phyloP scores from a whole-genome alignment of 306 rosid species.

The Rubus parviflorus region DNA sequence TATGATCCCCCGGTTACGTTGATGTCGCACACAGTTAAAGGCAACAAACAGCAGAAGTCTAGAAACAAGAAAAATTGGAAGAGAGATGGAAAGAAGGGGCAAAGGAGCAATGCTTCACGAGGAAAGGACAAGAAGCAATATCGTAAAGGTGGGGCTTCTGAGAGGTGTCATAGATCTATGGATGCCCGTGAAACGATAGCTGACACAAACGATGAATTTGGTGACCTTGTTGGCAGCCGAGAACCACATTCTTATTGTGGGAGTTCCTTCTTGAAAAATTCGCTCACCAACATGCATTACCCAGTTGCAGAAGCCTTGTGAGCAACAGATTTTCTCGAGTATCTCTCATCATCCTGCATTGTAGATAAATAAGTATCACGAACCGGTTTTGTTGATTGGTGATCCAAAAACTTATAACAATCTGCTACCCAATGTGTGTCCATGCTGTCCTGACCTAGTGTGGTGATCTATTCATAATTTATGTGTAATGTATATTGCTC shows the following conservation, averaged over 20 bases:
- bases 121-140: conserved; percentile 65
- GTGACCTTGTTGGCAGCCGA: conserved; percentile 37
- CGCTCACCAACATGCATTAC: conserved; percentile 54
- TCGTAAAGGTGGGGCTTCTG: conserved; percentile 48
- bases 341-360: conserved; percentile 19
- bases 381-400: neutral
- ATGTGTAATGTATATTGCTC: neutral
- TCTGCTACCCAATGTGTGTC: neutral
- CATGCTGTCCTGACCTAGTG: neutral
- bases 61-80: conserved; percentile 59
- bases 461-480: neutral
- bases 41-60: conserved; percentile 68
- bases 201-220: conserved; percentile 30
- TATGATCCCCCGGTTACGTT: conserved; percentile 75
- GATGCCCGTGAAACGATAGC: conserved; percentile 25
- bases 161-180: conserved; percentile 24
- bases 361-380: conserved; percentile 36
- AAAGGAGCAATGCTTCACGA: conserved; percentile 48
- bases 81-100: conserved; percentile 69
- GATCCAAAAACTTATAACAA: neutral
- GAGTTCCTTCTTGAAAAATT: conserved; percentile 49
- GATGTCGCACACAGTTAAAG: conserved; percentile 49
- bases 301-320: conserved; percentile 69
- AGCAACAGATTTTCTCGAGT: conserved; percentile 22
- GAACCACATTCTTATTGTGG: conserved; percentile 51